These are phyloP conservation scores for Galeopsis tetrahit DNA, from an alignment of 257 asterid genomes.

Conservation along the genomic window DNA sequence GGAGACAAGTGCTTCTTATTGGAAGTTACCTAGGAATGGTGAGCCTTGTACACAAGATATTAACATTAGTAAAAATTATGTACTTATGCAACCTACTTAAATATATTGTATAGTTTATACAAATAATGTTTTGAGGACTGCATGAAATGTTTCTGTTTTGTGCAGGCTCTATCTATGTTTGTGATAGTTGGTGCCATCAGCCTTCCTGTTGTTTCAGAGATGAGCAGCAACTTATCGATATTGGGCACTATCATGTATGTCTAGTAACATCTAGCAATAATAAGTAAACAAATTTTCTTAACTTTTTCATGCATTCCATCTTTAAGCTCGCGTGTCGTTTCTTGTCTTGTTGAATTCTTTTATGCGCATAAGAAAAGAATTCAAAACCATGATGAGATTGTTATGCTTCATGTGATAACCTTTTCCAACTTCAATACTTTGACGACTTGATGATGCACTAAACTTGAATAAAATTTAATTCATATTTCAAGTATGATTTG, in stretches of 20 bases:
- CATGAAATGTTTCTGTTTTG: constrained; percentile 17
- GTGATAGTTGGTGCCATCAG: constrained; percentile 55
- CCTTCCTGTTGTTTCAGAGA: constrained; percentile 58
- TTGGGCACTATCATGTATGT: constrained; percentile 74
- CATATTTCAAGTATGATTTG: not conserved
- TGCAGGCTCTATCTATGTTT: constrained; percentile 82
- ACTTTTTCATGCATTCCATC: constrained; percentile 11
- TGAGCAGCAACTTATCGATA: constrained; percentile 61
- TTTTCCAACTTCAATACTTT: not conserved
- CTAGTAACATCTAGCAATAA: constrained; percentile 13
- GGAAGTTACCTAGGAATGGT: constrained; percentile 95
- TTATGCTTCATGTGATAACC: not conserved
- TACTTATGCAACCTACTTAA: not conserved
- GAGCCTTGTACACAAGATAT: constrained; percentile 22
- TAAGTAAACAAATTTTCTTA: not conserved
- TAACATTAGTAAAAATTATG: constrained; percentile 15
- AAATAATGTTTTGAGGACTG: not conserved
- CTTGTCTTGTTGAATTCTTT: not conserved
- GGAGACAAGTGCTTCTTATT: constrained; percentile 73
- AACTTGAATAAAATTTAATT: not conserved
- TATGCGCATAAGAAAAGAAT: not conserved
- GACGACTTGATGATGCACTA: not conserved
- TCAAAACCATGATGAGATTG: not conserved
- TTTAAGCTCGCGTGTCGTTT: not conserved
- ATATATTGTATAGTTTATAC: constrained; percentile 9